Evolutionary conservation across 2,329 filamentous ascomycete genomes (phyloP).

Genomic region (Talaromyces sp.): DNA sequence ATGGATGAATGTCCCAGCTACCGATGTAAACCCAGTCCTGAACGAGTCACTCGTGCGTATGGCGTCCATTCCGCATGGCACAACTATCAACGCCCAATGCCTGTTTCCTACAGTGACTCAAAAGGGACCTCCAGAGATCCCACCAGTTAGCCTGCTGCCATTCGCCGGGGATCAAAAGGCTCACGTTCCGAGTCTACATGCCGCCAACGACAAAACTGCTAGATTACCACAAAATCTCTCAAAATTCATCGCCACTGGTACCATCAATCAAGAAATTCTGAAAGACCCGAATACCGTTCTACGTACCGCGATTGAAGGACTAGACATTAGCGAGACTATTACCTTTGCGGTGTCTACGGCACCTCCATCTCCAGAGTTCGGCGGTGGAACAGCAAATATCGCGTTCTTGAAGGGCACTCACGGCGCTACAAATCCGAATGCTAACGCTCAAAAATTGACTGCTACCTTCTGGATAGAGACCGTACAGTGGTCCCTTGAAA

Average conservation of each 20-base stretch:
- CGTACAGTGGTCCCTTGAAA: conserved; percentile 21
- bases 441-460: conserved; percentile 22
- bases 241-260: neutral
- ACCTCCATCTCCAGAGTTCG: neutral
- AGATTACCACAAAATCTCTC: neutral
- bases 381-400: neutral
- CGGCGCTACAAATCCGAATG: conserved; percentile 22
- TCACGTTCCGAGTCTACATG: neutral
- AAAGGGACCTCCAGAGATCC: conserved; percentile 29
- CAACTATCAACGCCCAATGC: conserved; percentile 41
- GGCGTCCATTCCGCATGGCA: conserved; percentile 43
- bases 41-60: conserved; percentile 31
- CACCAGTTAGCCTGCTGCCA: conserved; percentile 5
- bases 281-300: neutral
- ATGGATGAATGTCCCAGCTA: conserved; percentile 37
- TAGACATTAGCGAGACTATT: neutral
- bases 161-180: neutral
- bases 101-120: conserved; percentile 19
- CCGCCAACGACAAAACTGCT: neutral
- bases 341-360: neutral
- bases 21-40: conserved; percentile 19
- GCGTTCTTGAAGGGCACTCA: neutral
- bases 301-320: neutral
- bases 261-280: neutral
- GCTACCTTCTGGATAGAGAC: conserved; percentile 31